Percentiles rank a stretch among this genome's conserved stretches.
Evolutionary conservation across 345 rosid genomes (phyloP).

Genomic region (Eucalyptus virginea): DNA sequence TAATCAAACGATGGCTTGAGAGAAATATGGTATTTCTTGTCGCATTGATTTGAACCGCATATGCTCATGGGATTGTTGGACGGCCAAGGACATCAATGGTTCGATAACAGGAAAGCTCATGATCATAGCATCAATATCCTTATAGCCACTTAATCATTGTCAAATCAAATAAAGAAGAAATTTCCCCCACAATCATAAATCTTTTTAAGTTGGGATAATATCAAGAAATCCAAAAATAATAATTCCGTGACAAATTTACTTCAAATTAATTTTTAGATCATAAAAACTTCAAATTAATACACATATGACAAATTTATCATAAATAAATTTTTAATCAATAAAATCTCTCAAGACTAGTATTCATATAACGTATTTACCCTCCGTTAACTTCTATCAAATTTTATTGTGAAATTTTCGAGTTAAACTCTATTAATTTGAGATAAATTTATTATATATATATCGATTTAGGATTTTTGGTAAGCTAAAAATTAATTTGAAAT

Average conservation of each 20-base stretch:
- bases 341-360: too few species aligned
- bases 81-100: not conserved
- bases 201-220: too few species aligned
- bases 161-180: not conserved
- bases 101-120: not conserved
- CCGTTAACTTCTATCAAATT: too few species aligned
- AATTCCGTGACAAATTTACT: rapidly evolving
- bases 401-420: too few species aligned
- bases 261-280: too few species aligned
- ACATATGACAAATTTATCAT: too few species aligned
- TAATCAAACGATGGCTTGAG: not conserved
- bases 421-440: too few species aligned
- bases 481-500: too few species aligned
- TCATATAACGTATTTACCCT: rapidly evolving
- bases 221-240: too few species aligned
- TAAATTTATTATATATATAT: too few species aligned
- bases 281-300: rapidly evolving
- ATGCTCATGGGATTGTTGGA: not conserved
- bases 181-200: not conserved
- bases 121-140: not conserved
- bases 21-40: not conserved
- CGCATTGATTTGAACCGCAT: not conserved
- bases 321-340: rapidly evolving
- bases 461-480: rapidly evolving
- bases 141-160: rapidly evolving